A percentile compares a stretch with the other conserved stretches of the same genome.
Conservation (phyloP, 139 green algal species). For the Edaphochlamys debaryana region DNA sequence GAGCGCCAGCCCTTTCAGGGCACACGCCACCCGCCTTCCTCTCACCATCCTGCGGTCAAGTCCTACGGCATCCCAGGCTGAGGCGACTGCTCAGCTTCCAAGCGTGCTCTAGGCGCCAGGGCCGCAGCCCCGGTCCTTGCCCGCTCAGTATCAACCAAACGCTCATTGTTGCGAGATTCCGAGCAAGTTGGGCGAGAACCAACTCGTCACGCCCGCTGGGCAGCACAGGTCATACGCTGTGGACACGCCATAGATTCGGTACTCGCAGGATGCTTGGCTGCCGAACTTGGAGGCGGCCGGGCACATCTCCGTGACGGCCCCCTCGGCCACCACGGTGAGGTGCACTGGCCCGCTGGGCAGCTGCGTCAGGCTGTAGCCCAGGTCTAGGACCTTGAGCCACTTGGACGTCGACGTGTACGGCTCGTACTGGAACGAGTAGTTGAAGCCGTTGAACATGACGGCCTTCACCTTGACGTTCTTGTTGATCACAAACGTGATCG, state of each 20-base stretch:
- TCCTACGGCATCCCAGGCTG: too few species aligned
- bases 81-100: too few species aligned
- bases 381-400: constrained; percentile 29
- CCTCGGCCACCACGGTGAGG: constrained; percentile 5
- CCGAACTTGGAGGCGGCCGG: neutral
- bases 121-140: too few species aligned
- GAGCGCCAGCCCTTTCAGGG: too few species aligned
- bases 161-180: too few species aligned
- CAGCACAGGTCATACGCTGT: neutral
- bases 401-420: constrained; percentile 14
- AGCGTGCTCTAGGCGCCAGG: too few species aligned
- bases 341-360: neutral
- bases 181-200: neutral
- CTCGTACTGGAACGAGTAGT: constrained; percentile 42
- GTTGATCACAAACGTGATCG: constrained; percentile 7
- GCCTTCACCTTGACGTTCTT: neutral
- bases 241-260: neutral
- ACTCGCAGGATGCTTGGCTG: constrained; percentile 28
- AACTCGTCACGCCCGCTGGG: constrained; percentile 1
- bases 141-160: too few species aligned
- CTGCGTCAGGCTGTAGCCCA: constrained; percentile 1
- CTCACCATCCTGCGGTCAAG: too few species aligned
- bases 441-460: constrained; percentile 41
- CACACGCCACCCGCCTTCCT: too few species aligned
- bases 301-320: constrained; percentile 3